Evolutionary conservation across 2,329 filamentous ascomycete species (phyloP).

Genomic region (Aspergillus hiratsukae): DNA sequence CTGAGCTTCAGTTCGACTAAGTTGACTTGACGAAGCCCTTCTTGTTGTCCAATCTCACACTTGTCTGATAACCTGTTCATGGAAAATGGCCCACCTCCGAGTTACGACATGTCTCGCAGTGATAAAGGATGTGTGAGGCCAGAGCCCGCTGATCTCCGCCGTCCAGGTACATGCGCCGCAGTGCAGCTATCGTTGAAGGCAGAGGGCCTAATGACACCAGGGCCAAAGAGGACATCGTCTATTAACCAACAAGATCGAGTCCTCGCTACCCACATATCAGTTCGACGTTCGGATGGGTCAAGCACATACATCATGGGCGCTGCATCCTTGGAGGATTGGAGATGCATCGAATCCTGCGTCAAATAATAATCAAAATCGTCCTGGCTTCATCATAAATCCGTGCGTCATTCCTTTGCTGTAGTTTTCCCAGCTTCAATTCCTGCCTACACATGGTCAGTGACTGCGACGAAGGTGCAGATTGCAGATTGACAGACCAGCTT

Average conservation of each 20-base stretch:
- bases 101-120: conserved; percentile 6
- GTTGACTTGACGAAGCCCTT: no score
- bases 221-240: conserved; percentile 1
- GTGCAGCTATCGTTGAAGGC: conserved; percentile 3
- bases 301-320: not conserved
- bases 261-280: not conserved
- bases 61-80: not conserved
- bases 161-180: conserved; percentile 2
- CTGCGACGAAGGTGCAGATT: not conserved
- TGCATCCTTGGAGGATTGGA: conserved; percentile 2
- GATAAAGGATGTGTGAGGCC: conserved; percentile 2
- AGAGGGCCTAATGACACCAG: not conserved
- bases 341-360: conserved; percentile 2
- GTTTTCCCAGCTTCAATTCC: conserved; percentile 3
- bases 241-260: not conserved
- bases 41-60: no score
- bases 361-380: conserved; percentile 3
- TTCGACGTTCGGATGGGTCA: not conserved
- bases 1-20: no score
- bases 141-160: conserved; percentile 1
- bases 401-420: conserved; percentile 3
- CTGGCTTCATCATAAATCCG: conserved; percentile 3
- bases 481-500: not conserved
- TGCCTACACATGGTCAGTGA: not conserved
- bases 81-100: conserved; percentile 1